Conservation (phyloP, 202 grass and related monocot species). For the Saccharum hybrid region DNA sequence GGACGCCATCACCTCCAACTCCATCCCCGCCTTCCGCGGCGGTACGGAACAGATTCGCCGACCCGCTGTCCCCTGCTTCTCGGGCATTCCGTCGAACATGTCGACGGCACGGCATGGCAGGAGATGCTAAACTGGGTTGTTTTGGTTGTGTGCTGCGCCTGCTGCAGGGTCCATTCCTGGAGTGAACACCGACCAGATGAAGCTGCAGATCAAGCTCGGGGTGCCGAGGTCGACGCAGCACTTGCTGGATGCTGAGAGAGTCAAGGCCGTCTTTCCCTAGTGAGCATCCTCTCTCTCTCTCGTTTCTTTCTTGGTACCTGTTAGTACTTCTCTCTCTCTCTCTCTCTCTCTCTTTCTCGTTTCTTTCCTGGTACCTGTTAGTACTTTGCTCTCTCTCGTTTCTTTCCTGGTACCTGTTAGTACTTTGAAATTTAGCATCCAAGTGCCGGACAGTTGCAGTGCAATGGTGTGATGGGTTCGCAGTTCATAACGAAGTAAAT, state of each 20-base stretch:
- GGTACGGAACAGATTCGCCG: conserved; percentile 50
- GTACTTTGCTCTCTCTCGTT: no score
- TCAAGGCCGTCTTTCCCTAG: conserved; percentile 95
- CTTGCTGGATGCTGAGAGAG: conserved; percentile 70
- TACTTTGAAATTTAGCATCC: not conserved
- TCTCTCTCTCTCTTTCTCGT: no score
- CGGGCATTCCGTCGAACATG: conserved; percentile 43
- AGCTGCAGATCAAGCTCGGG: conserved; percentile 93
- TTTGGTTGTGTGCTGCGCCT: not conserved
- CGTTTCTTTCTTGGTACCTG: not conserved
- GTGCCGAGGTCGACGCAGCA: conserved; percentile 74
- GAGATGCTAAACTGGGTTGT: not conserved
- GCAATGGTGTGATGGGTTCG: conserved; percentile 10
- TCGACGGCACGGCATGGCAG: not conserved
- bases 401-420: no score
- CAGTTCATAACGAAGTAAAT: conserved; percentile 14
- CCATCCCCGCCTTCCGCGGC: conserved; percentile 90
- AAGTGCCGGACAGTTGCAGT: conserved; percentile 11
- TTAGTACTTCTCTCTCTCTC: not conserved
- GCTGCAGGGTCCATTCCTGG: conserved; percentile 83
- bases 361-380: not conserved
- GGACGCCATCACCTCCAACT: conserved; percentile 94
- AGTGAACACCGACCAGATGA: conserved; percentile 96
- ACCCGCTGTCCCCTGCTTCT: not conserved
- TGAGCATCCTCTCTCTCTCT: conserved; percentile 46